These are phyloP conservation scores for Russula compacta DNA, from an alignment of 768 basidiomycete genomes.

Conservation along the genomic window DNA sequence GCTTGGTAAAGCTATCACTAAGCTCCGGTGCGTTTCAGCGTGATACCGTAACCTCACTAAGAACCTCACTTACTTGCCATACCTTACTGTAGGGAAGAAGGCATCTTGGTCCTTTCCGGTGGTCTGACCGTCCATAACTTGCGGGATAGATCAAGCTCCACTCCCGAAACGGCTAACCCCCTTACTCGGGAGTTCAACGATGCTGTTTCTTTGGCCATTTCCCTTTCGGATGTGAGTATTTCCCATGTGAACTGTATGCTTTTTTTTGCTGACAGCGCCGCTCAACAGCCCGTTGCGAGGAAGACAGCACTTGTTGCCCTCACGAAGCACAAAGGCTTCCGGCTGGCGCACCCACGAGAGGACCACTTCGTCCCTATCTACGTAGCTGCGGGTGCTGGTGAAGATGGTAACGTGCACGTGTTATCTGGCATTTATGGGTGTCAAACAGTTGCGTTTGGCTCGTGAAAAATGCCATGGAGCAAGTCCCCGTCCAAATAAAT, in stretches of 20 bases:
- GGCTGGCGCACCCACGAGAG: constrained; percentile 60
- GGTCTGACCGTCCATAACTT: constrained; percentile 65
- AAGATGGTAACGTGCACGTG: constrained; percentile 40
- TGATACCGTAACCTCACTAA: no score
- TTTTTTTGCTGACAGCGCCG: neutral
- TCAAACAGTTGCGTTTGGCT: constrained; percentile 59
- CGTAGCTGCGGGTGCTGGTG: constrained; percentile 66
- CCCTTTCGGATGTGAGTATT: constrained; percentile 37
- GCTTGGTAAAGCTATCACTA: constrained; percentile 49
- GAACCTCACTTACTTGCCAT: neutral
- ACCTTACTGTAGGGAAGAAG: constrained; percentile 41
- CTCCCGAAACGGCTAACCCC: constrained; percentile 39
- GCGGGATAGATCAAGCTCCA: constrained; percentile 41
- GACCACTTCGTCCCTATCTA: constrained; percentile 81
- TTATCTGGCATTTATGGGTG: constrained; percentile 47
- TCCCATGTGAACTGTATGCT: no score
- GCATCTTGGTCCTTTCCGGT: constrained; percentile 60
- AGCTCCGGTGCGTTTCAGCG: constrained; percentile 57
- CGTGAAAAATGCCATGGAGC: constrained; percentile 26
- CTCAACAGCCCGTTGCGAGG: constrained; percentile 39
- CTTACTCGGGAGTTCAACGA: constrained; percentile 45
- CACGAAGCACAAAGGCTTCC: constrained; percentile 51
- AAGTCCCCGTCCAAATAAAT: constrained; percentile 6
- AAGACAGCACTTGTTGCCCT: constrained; percentile 51
- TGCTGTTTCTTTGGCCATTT: constrained; percentile 47